Evolutionary conservation across 169 alveolate species (phyloP), one percentile per base, ranked within the genome.

Genomic region (Babesia ovis): DNA sequence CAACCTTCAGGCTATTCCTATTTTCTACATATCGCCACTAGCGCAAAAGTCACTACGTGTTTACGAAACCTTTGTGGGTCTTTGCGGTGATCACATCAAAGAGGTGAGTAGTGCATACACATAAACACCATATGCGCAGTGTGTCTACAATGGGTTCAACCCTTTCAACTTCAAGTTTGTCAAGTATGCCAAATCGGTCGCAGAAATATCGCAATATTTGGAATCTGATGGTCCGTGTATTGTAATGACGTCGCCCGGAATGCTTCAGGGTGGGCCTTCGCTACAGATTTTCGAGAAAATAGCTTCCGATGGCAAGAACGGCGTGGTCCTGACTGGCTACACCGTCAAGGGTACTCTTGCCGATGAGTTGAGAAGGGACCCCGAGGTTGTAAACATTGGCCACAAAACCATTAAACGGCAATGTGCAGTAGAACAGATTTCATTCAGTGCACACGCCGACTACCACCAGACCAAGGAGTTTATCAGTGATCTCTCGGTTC

Each of bases 171-270:
- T 96, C 83, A 92, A 90, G 66, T 94, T 90, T 59, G 93, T 95
- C 34, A 90, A 90, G 53, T 89, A 90, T 70, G 94, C 94, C 22
- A 87, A 84, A 86, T 85, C 94, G 31, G 68, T 90, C 39, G 92
- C 72, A n/a, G 74, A 73, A 29, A 76, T 88, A 20, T 43, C 69
- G 59, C 68, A 42, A 29, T 84, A 88, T 68, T 60, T 88, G 58
- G 67, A 66, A 27, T 57, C 83, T 37, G 93, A 88, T 46, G 83
- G 85, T 37, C 98, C 99, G 9, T 91, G 98, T 56, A 98, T 98
- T 12, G 93, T 98, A n/a, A 93, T 98, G 97, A 99, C 99, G 1
- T 93, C 98, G 32, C 99, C 99, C 18, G 99, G 99, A 42, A 97
- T 97, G 99, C 90, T 98, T 9, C 98, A 98, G 87, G 94, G 95